Conservation (phyloP, 2,329 filamentous ascomycete genomes). For the Phialemoniopsis sp. region DNA sequence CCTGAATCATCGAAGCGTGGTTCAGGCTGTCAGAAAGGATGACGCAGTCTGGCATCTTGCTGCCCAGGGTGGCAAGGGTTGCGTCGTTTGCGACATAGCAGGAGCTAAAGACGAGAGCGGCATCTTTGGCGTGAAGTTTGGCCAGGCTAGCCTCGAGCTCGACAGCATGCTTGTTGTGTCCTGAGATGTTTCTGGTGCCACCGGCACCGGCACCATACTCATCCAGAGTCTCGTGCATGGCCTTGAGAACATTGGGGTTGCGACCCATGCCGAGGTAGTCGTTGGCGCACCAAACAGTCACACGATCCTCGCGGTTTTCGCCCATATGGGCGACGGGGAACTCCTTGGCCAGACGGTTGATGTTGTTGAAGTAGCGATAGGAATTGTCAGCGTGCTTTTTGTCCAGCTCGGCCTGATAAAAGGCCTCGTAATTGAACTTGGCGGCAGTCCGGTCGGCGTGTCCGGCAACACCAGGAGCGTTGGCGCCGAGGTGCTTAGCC, state of each 20-base stretch:
- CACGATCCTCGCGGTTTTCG: slow-evolving; percentile 67
- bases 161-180: slow-evolving; percentile 93
- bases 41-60: slow-evolving; percentile 92
- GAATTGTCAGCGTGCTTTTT: slow-evolving; percentile 99
- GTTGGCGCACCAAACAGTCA: slow-evolving; percentile 99
- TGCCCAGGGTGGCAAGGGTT: slow-evolving; percentile 92
- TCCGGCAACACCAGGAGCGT: not conserved
- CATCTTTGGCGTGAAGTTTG: slow-evolving; percentile 86
- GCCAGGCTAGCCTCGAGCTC: slow-evolving; percentile 77
- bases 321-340: slow-evolving; percentile 94
- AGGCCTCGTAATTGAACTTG: slow-evolving; percentile 86
- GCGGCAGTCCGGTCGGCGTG: slow-evolving; percentile 27
- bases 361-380: slow-evolving; percentile 99
- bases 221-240: slow-evolving; percentile 93
- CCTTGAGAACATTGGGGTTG: slow-evolving; percentile 78
- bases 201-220: slow-evolving; percentile 93
- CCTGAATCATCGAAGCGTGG: slow-evolving; percentile 99
- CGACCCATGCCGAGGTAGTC: slow-evolving; percentile 98
- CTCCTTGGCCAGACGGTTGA: slow-evolving; percentile 94
- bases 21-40: slow-evolving; percentile 97
- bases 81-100: slow-evolving; percentile 99
- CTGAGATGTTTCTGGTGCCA: slow-evolving; percentile 95
- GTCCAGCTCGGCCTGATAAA: slow-evolving; percentile 84
- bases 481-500: slow-evolving; percentile 14
- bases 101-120: slow-evolving; percentile 90